Evolutionary conservation across 2,329 filamentous ascomycete genomes (phyloP).

Genomic region (Colletotrichum australisinense): DNA sequence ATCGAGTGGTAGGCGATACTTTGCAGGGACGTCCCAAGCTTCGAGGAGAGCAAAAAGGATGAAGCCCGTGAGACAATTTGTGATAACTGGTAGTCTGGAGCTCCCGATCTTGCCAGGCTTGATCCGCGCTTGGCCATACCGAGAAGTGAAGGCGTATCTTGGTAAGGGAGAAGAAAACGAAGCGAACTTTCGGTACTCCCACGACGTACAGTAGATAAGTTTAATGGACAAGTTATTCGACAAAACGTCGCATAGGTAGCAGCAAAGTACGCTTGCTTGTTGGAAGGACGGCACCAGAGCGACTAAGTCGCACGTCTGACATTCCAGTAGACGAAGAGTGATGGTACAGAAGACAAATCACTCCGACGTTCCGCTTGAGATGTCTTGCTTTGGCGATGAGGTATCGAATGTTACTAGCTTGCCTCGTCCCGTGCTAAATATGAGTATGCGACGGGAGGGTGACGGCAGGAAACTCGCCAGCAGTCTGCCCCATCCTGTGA

Average conservation of each 20-base stretch:
- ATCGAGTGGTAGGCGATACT: neutral
- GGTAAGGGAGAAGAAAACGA: neutral
- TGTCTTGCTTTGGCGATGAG: slow-evolving; percentile 11
- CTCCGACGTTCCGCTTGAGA: slow-evolving; percentile 23
- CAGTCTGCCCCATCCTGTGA: neutral
- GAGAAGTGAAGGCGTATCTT: neutral
- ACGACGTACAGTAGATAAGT: neutral
- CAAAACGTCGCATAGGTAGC: neutral
- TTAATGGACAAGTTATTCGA: neutral
- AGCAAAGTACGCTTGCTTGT: neutral
- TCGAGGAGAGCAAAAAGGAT: neutral
- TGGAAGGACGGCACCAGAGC: neutral
- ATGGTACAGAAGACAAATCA: slow-evolving; percentile 24
- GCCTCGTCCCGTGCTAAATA: slow-evolving; percentile 1
- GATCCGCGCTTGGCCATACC: neutral
- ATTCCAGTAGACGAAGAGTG: neutral
- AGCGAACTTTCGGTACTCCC: neutral
- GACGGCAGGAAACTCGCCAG: slow-evolving; percentile 25
- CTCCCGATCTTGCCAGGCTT: neutral
- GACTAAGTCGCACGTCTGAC: neutral
- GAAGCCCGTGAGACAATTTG: neutral
- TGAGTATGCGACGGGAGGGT: slow-evolving; percentile 21
- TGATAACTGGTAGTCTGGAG: neutral
- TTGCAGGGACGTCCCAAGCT: neutral
- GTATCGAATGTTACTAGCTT: slow-evolving; percentile 1